Conservation (phyloP, 2,329 filamentous ascomycete species). For the Macrophomina tecta region DNA sequence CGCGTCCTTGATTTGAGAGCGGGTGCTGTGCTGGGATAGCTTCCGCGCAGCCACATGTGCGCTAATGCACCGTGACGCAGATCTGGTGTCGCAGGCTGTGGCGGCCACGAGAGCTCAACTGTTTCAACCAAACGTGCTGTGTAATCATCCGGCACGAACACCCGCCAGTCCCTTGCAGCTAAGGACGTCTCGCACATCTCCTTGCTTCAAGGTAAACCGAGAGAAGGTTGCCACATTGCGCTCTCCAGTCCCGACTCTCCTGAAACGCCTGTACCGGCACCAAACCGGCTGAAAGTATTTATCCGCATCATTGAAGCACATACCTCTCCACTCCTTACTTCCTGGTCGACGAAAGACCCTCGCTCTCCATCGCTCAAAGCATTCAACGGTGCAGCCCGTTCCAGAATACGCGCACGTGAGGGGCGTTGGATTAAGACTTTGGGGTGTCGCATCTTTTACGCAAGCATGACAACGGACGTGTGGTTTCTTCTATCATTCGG, state of each 20-base stretch:
- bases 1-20: conserved; percentile 6
- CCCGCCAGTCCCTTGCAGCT: neutral
- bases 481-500: no score
- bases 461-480: no score
- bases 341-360: no score
- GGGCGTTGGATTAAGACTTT: no score
- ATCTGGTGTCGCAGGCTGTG: neutral
- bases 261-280: neutral
- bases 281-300: neutral
- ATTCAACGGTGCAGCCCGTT: no score
- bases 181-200: no score
- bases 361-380: no score
- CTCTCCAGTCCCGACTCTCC: neutral
- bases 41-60: neutral
- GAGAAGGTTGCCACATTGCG: neutral
- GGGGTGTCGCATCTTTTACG: no score
- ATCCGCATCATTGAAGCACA: neutral
- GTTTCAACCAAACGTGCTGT: neutral
- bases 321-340: neutral
- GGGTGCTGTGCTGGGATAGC: neutral
- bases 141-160: neutral
- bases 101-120: neutral
- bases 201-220: no score
- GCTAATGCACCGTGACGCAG: conserved; percentile 6
- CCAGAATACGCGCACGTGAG: no score